A percentile compares a stretch with the other conserved stretches of the same genome.
Evolutionary conservation across 768 basidiomycete genomes (phyloP).

Genomic region (Lactarius psammicola): DNA sequence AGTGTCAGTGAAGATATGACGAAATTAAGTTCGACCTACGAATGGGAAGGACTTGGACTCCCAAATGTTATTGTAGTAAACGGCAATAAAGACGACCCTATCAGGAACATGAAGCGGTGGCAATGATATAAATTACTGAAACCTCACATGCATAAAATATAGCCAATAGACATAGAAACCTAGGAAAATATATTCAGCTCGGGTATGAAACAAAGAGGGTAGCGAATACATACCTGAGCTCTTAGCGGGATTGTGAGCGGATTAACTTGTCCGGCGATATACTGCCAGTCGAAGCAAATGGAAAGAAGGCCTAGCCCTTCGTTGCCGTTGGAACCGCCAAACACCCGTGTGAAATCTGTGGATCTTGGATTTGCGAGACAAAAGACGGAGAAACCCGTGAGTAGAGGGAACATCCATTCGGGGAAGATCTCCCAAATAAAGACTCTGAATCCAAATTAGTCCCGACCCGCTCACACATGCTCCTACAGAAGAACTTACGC

Average conservation of each 20-base stretch:
- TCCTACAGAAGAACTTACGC: conserved; percentile 31
- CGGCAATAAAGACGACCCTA: conserved; percentile 32
- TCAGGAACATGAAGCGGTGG: neutral
- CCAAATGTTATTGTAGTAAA: conserved; percentile 35
- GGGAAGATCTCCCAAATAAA: conserved; percentile 33
- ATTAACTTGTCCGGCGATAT: conserved; percentile 37
- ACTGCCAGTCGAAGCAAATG: conserved; percentile 34
- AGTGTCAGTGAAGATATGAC: neutral
- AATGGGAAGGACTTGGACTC: conserved; percentile 27
- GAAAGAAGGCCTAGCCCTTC: conserved; percentile 32
- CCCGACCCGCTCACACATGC: neutral
- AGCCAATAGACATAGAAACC: conserved; percentile 52
- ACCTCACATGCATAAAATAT: conserved; percentile 50
- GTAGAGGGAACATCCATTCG: conserved; percentile 28
- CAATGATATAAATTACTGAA: neutral
- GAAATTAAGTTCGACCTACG: conserved; percentile 1
- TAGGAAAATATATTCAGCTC: conserved; percentile 25
- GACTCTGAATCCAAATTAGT: conserved; percentile 32
- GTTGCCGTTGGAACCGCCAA: conserved; percentile 32
- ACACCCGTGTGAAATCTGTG: conserved; percentile 30
- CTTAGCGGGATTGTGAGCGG: conserved; percentile 55
- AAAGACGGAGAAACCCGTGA: conserved; percentile 34
- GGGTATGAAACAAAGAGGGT: neutral
- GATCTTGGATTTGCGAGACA: conserved; percentile 33
- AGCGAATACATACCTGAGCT: conserved; percentile 36